Base-by-base conservation (phyloP, 352 stramenopile species). In the Globisporangium megalacanthum region DNA sequence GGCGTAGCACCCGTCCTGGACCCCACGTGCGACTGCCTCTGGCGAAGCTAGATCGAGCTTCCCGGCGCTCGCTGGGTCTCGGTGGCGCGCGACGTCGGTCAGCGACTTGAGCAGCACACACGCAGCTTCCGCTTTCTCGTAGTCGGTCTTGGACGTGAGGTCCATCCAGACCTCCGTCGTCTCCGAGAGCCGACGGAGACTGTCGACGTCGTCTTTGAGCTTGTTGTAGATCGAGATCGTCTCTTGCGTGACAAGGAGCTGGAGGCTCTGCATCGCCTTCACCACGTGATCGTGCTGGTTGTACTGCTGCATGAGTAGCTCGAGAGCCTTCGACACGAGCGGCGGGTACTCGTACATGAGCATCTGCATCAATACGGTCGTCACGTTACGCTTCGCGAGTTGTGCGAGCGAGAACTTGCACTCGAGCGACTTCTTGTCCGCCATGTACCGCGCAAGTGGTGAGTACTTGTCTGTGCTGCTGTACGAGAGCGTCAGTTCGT, bases 111-210 rank as follows among this genome's bases (percentile, higher is more conserved):
- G 41, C 6, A 87, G 46, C 37, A 69, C 31, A 46, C 76, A 88
- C 13, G 80, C 68, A 6, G 60, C 68, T 4, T 75, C 56, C 7
- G 78, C 77, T 41, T 79, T 85, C 25, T 88, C 77, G 44, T 82
- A 88, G 54, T 90, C 80, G 1, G 74, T 81, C 37, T 80, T 78
- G 6, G 77, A 88, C 3, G 80, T 90, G 31, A 90, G 63, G 70
- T 90, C 80, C 77, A 90, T 87, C 80, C 80, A 90, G 4, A 90
- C 76, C 71, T 90, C 80, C 11, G 80, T 90, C 33, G 80, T 88
- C 61, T 90, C 80, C 11, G 77, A 80, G 0, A 90, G 61, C 9
- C 73, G 65, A 3, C 76, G 75, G 10, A 90, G 60, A 45, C 74
- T 69, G 33, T 90, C 74, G 9, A 90, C 77, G 39, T 90, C 75